Percentiles rank a stretch among this genome's conserved stretches.
These are phyloP conservation scores for Lasiosphaeriaceae sp. DNA, from an alignment of 495 filamentous ascomycete species.

Conservation along the genomic window DNA sequence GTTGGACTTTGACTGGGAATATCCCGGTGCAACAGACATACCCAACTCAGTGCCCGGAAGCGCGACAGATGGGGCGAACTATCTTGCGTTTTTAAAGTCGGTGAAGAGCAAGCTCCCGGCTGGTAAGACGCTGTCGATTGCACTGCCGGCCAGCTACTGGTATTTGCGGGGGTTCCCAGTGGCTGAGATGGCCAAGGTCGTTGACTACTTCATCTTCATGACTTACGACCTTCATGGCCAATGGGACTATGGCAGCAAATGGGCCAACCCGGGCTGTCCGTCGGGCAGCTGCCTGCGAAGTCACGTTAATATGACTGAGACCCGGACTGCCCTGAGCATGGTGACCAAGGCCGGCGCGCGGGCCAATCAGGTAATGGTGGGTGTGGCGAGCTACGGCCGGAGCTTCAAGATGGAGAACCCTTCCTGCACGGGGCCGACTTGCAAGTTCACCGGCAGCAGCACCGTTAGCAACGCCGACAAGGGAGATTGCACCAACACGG, in stretches of 20 bases:
- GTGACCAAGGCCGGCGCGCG: conserved; percentile 49
- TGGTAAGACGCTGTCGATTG: conserved; percentile 24
- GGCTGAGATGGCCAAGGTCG: conserved; percentile 13
- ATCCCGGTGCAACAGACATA: conserved; percentile 31
- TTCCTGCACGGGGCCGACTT: conserved; percentile 9
- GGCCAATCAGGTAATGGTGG: conserved; percentile 35
- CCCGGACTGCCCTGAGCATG: conserved; percentile 38
- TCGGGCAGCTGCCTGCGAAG: conserved; percentile 10
- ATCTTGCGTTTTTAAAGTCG: conserved; percentile 17
- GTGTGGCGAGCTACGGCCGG: conserved; percentile 37
- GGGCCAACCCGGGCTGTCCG: conserved; percentile 24
- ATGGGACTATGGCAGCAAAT: conserved; percentile 17
- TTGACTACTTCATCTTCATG: conserved; percentile 34
- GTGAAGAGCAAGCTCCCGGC: conserved; percentile 13
- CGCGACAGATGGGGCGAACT: conserved; percentile 16
- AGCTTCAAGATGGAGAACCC: conserved; percentile 27
- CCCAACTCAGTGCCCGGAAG: conserved; percentile 17
- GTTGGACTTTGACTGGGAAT: conserved; percentile 41
- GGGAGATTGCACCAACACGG: conserved; percentile 37
- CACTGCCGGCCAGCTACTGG: conserved; percentile 29
- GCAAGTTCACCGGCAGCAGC: conserved; percentile 12
- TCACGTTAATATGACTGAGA: conserved; percentile 41
- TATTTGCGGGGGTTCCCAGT: conserved; percentile 29
- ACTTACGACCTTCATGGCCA: conserved; percentile 30
- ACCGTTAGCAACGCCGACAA: conserved; percentile 9